Evolutionary conservation across 257 asterid genomes (phyloP), one percentile per base, ranked within the genome.

Genomic region (Paulownia fortunei): DNA sequence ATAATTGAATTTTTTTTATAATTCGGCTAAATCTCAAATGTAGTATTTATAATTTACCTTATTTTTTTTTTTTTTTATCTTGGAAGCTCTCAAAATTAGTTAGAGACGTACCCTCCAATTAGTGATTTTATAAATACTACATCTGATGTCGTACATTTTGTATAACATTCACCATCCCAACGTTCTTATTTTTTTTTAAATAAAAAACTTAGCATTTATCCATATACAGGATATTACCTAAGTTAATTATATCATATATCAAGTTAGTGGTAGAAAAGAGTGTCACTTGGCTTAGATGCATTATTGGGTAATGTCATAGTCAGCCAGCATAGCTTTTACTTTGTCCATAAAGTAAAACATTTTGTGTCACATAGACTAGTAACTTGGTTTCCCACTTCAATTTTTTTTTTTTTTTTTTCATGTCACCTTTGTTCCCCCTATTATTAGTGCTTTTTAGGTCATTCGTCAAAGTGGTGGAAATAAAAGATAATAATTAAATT

Each of bases 401-500:
- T n/a, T 8, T 16, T 37, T 42, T 24, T 54, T 24, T 18, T 30
- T n/a, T 4, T 6, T 23, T 8, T 21, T 13, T 2, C 15, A 7
- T 39, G 39, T 32, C 34, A 54, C 30, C 19, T 46, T 46, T 69
- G 44, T 27, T 46, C 5, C 64, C 30, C 60, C 51, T 68, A 32
- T 46, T 77, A 46, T 10, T 59, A 78, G 66, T 61, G 73, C 78
- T 71, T 70, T 70, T 70, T 36, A 70, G 60, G 54, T 30, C 75
- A 67, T 70, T 47, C 51, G 30, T 36, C 7, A 49, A 47, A 71
- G 68, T 63, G 30, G 82, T 72, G 79, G 82, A 52, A 26, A 18
- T 27, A 60, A 60, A 60, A 56, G 63, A 41, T 36, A 62, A 11
- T 71, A 70, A 78, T 60, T 71, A 26, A 72, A 79, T 79, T 62